These are phyloP conservation scores for Fagus sylvatica DNA, from an alignment of 306 rosid genomes.

Conservation along the genomic window DNA sequence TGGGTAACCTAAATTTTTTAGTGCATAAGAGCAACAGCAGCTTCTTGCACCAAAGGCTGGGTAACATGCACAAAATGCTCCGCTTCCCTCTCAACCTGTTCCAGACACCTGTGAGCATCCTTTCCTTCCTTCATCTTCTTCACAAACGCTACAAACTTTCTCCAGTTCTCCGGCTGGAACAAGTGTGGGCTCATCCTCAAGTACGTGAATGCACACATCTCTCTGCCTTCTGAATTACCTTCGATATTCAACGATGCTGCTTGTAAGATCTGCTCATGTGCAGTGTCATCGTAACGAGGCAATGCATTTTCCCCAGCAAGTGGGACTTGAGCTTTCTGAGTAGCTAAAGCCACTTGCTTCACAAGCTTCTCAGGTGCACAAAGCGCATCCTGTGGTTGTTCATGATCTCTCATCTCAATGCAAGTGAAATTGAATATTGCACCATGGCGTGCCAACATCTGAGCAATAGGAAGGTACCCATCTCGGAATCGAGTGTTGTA, in stretches of 20 bases:
- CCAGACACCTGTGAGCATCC: conserved; percentile 59
- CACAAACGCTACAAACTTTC: conserved; percentile 80
- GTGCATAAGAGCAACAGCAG: conserved; percentile 64
- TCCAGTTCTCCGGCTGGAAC: conserved; percentile 82
- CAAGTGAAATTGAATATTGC: conserved; percentile 95
- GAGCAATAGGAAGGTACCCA: conserved; percentile 90
- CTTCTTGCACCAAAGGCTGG: conserved; percentile 77
- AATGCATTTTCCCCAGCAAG: conserved; percentile 95
- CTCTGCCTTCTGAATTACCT: conserved; percentile 34
- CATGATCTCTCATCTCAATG: conserved; percentile 89
- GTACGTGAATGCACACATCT: conserved; percentile 93
- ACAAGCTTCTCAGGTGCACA: conserved; percentile 92
- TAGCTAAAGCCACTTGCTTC: conserved; percentile 77
- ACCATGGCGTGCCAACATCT: conserved; percentile 87
- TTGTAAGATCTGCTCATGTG: conserved; percentile 69
- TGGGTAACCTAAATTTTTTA: conserved; percentile 19
- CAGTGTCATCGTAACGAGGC: conserved; percentile 65
- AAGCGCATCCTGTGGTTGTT: conserved; percentile 87
- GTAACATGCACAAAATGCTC: conserved; percentile 82
- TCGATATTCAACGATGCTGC: conserved; percentile 59
- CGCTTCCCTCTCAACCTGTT: conserved; percentile 86
- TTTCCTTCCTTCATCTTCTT: conserved; percentile 94
- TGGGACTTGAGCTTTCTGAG: conserved; percentile 60
- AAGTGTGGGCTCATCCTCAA: conserved; percentile 82
- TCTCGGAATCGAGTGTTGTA: conserved; percentile 81